A percentile compares a stretch with the other conserved stretches of the same genome.
These are phyloP conservation scores for Malus sylvestris DNA, from an alignment of 306 rosid species.

Conservation along the genomic window DNA sequence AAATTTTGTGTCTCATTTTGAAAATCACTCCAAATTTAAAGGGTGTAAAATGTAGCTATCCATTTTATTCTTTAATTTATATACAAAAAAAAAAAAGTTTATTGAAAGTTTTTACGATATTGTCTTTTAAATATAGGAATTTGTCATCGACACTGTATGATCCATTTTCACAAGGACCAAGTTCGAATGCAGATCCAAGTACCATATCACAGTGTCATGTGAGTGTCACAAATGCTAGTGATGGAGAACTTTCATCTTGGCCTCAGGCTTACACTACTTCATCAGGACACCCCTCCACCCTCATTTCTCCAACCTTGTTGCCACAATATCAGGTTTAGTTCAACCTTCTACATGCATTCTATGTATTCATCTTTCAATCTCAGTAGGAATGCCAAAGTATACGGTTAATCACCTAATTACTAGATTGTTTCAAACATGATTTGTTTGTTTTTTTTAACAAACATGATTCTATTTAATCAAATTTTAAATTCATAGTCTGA, in stretches of 20 bases:
- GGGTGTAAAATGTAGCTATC: neutral
- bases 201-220: constrained; percentile 46
- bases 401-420: neutral
- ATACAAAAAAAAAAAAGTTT: neutral
- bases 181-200: constrained; percentile 41
- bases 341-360: neutral
- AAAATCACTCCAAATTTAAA: too few species aligned
- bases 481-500: neutral
- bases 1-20: neutral
- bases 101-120: neutral
- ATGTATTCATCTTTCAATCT: neutral
- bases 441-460: too few species aligned
- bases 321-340: constrained; percentile 25
- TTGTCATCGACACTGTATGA: constrained; percentile 43
- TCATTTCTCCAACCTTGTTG: constrained; percentile 21
- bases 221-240: constrained; percentile 21
- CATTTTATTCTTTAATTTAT: neutral
- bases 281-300: constrained; percentile 13
- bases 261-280: constrained; percentile 23
- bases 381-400: neutral
- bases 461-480: neutral
- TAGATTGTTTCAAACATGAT: neutral
- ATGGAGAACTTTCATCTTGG: constrained; percentile 47
- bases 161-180: constrained; percentile 58
- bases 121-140: constrained; percentile 23